These are phyloP conservation scores for Aspergillus nomiae DNA, from an alignment of 2,329 filamentous ascomycete genomes.

Conservation along the genomic window DNA sequence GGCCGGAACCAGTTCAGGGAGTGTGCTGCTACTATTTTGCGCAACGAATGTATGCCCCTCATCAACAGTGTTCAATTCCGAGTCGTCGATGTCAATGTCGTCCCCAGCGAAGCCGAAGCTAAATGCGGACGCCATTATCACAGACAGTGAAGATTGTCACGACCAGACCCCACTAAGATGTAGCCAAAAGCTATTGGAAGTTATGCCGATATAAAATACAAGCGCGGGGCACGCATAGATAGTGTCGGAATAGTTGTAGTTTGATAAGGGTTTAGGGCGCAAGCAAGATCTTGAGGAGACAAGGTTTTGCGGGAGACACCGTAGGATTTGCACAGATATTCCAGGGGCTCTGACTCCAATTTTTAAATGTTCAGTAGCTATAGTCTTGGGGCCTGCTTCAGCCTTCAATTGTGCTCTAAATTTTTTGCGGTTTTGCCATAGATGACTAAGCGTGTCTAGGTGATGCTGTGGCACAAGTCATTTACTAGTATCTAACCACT, in stretches of 20 bases:
- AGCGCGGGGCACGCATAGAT: background rate
- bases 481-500: background rate
- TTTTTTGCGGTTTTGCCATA: constrained; percentile 7
- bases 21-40: constrained; percentile 15
- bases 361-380: background rate
- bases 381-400: background rate
- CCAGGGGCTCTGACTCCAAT: background rate
- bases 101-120: constrained; percentile 62
- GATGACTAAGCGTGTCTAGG: constrained; percentile 21
- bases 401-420: background rate
- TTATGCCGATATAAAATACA: background rate
- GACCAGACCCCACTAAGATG: no score
- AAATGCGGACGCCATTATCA: constrained; percentile 43
- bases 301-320: background rate
- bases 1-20: constrained; percentile 38
- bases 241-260: background rate
- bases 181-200: background rate
- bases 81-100: constrained; percentile 56
- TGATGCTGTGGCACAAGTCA: constrained; percentile 1
- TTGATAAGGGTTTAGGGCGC: background rate
- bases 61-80: constrained; percentile 23
- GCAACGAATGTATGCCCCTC: constrained; percentile 13
- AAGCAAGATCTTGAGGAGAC: background rate
- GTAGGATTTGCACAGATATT: background rate
- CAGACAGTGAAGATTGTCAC: no score